phyloP scores from a whole-genome alignment of 139 green algal genomes.

The Chlorella sorokiniana region DNA sequence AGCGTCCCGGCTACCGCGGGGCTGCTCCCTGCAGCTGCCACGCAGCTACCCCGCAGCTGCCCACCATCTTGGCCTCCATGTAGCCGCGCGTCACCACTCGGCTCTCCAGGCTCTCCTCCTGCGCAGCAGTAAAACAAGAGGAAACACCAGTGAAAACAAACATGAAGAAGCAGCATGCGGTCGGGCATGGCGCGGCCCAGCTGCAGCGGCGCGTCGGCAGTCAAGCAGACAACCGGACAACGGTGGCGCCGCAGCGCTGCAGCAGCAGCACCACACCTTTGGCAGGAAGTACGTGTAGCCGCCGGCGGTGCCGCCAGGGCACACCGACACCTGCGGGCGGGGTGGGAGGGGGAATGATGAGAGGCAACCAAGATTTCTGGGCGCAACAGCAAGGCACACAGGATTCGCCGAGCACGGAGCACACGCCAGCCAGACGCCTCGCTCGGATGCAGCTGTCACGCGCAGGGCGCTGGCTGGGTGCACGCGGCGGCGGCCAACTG shows the following conservation, averaged over 20 bases:
- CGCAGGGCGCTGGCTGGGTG: too few species aligned
- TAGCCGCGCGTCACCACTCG: slow-evolving; percentile 73
- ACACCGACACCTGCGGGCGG: slow-evolving; percentile 53
- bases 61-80: slow-evolving; percentile 76
- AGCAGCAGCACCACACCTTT: neutral
- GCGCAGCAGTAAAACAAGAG: neutral
- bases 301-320: slow-evolving; percentile 51
- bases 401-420: too few species aligned
- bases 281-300: slow-evolving; percentile 88
- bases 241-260: neutral
- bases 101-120: slow-evolving; percentile 82
- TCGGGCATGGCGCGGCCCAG: neutral
- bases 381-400: neutral
- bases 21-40: neutral
- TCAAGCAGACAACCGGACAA: neutral
- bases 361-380: neutral
- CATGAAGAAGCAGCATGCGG: neutral
- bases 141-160: neutral
- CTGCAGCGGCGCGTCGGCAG: neutral
- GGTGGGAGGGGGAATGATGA: neutral
- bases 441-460: too few species aligned
- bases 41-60: neutral
- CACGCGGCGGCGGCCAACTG: too few species aligned
- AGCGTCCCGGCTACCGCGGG: too few species aligned
- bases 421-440: too few species aligned